Conservation (phyloP, 2,329 filamentous ascomycete species). For the Thermothelomyces thermophilus region DNA sequence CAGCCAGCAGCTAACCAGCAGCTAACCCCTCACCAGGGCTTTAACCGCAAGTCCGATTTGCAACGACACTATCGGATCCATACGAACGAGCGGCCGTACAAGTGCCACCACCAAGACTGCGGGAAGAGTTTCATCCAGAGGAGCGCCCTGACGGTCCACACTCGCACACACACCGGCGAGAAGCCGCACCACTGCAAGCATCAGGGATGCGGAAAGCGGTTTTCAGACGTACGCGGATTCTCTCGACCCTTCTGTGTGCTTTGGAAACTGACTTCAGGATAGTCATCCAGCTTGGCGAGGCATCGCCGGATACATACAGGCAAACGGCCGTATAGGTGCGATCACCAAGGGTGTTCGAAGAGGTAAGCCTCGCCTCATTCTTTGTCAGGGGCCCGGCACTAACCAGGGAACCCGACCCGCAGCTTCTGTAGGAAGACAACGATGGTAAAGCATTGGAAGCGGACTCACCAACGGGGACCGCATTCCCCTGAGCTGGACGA, state of each 20-base stretch:
- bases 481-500: conserved; percentile 51
- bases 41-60: conserved; percentile 65
- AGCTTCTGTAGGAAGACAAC: conserved; percentile 69
- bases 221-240: conserved; percentile 55
- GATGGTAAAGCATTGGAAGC: conserved; percentile 60
- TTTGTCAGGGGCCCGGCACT: conserved; percentile 12
- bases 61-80: conserved; percentile 66
- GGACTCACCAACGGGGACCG: conserved; percentile 53
- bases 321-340: conserved; percentile 59
- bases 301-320: conserved; percentile 61
- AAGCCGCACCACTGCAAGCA: conserved; percentile 65
- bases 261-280: conserved; percentile 28
- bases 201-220: conserved; percentile 59
- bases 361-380: conserved; percentile 36
- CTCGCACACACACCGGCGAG: conserved; percentile 64
- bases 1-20: conserved; percentile 9
- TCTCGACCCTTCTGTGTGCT: background rate
- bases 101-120: conserved; percentile 53
- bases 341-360: conserved; percentile 55
- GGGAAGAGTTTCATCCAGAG: conserved; percentile 66
- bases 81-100: conserved; percentile 63
- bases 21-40: conserved; percentile 45
- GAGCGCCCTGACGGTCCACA: conserved; percentile 64
- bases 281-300: conserved; percentile 60
- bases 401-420: conserved; percentile 16